Percentiles rank a stretch among this genome's conserved stretches.
Conservation (phyloP, 2,329 filamentous ascomycete species). For the Fusarium cyanostomum region DNA sequence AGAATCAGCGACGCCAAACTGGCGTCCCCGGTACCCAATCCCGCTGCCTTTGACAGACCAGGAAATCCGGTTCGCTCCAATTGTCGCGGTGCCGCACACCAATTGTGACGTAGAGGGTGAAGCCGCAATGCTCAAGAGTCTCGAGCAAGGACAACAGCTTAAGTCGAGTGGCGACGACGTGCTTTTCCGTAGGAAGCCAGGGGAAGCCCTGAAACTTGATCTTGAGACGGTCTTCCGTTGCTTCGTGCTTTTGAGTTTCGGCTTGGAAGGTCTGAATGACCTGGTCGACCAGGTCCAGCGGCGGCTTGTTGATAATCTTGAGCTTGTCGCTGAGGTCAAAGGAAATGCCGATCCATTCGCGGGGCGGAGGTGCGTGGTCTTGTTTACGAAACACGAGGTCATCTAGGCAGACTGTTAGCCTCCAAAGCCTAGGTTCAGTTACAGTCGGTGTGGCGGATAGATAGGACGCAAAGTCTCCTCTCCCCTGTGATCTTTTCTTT, state of each 20-base stretch:
- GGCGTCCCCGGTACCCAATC: neutral
- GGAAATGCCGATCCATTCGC: slow-evolving; percentile 25
- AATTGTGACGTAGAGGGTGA: slow-evolving; percentile 1
- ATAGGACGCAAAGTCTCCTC: no score
- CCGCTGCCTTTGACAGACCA: slow-evolving; percentile 17
- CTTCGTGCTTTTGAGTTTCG: slow-evolving; percentile 11
- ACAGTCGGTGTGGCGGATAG: no score
- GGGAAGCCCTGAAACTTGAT: slow-evolving; percentile 18
- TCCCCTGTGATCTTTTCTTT: neutral
- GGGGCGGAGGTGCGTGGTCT: slow-evolving; percentile 5
- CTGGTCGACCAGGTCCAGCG: slow-evolving; percentile 7
- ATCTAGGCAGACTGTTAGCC: neutral
- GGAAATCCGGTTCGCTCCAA: neutral
- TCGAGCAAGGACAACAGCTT: slow-evolving; percentile 16
- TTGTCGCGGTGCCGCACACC: slow-evolving; percentile 3
- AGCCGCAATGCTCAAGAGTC: slow-evolving; percentile 8
- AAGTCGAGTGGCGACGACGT: slow-evolving; percentile 5
- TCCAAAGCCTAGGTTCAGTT: neutral
- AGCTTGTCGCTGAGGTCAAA: slow-evolving; percentile 24
- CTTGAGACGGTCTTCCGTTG: slow-evolving; percentile 1
- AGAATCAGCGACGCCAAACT: slow-evolving; percentile 1
- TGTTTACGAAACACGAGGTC: slow-evolving; percentile 25
- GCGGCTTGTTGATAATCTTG: slow-evolving; percentile 14
- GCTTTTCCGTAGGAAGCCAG: neutral
- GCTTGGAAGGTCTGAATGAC: neutral